Evolutionary conservation across 768 basidiomycete genomes (phyloP).

Genomic region (Hydnomerulius pinastri): DNA sequence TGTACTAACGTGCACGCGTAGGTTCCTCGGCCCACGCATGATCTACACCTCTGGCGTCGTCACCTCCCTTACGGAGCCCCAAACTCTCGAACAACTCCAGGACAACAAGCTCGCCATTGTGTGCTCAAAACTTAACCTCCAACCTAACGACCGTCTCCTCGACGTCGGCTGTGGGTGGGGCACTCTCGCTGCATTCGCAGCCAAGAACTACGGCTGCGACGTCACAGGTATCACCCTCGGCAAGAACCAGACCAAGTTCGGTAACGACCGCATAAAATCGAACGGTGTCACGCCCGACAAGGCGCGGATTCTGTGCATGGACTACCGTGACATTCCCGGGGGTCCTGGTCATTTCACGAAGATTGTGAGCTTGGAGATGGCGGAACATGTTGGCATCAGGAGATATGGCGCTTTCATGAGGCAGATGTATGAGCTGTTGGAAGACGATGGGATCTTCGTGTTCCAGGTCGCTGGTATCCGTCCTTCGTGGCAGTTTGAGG

Average conservation of each 20-base stretch:
- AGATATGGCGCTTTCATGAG: conserved; percentile 86
- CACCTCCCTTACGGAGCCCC: conserved; percentile 62
- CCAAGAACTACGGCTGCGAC: conserved; percentile 96
- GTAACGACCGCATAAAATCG: conserved; percentile 79
- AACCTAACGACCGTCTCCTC: conserved; percentile 81
- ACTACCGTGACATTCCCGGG: conserved; percentile 88
- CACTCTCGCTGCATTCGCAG: conserved; percentile 90
- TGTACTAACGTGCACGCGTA: conserved; percentile 23
- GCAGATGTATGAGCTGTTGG: conserved; percentile 91
- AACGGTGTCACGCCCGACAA: conserved; percentile 74
- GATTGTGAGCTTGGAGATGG: conserved; percentile 98
- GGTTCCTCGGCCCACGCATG: conserved; percentile 96
- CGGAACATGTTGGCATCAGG: conserved; percentile 97
- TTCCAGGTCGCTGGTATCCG: conserved; percentile 98
- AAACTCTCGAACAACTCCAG: conserved; percentile 92
- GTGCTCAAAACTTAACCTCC: conserved; percentile 89
- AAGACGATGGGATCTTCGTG: conserved; percentile 93
- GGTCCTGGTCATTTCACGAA: conserved; percentile 80
- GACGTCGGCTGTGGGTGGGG: conserved; percentile 97
- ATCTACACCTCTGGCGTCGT: conserved; percentile 96
- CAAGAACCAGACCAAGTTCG: conserved; percentile 90
- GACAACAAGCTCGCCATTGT: conserved; percentile 97
- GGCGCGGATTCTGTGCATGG: conserved; percentile 90
- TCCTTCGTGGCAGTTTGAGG: conserved; percentile 97
- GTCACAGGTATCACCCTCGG: conserved; percentile 94